phyloP scores from a whole-genome alignment of 2,329 filamentous ascomycete species.

The Pestalotiopsis sp. region DNA sequence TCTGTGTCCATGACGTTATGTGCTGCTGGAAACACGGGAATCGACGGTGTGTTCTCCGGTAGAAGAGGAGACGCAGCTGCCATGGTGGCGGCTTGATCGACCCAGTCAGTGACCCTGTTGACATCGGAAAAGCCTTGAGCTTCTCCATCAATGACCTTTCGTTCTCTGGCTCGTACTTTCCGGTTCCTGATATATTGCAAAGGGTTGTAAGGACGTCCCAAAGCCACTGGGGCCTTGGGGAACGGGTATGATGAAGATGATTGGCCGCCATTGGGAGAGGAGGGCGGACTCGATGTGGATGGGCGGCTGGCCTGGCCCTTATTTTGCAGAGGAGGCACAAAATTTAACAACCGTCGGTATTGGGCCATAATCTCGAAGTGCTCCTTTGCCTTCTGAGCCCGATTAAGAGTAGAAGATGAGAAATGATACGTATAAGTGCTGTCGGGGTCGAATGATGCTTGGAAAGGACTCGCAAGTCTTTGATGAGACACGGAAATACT shows the following conservation, averaged over 20 bases:
- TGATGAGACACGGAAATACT: conserved; percentile 43
- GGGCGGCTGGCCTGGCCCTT: conserved; percentile 34
- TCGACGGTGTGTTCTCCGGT: conserved; percentile 33
- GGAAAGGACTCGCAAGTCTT: conserved; percentile 47
- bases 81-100: conserved; percentile 66
- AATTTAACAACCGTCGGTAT: conserved; percentile 78
- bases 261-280: conserved; percentile 36
- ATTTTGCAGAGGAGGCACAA: conserved; percentile 73
- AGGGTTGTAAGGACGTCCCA: conserved; percentile 83
- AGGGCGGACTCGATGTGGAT: conserved; percentile 43
- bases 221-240: conserved; percentile 34
- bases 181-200: conserved; percentile 91
- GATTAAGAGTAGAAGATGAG: conserved; percentile 77
- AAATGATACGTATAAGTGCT: conserved; percentile 64
- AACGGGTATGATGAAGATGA: conserved; percentile 29
- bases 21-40: conserved; percentile 51
- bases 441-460: conserved; percentile 51
- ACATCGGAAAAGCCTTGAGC: conserved; percentile 78
- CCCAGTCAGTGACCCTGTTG: conserved; percentile 72
- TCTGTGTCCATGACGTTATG: conserved; percentile 45
- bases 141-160: conserved; percentile 73
- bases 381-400: conserved; percentile 82
- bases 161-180: conserved; percentile 79
- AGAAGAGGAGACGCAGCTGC: conserved; percentile 39
- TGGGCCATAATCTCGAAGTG: conserved; percentile 86